Base-by-base conservation (phyloP, 192 early-diverging fungal species). In the Coemansia sp. region DNA sequence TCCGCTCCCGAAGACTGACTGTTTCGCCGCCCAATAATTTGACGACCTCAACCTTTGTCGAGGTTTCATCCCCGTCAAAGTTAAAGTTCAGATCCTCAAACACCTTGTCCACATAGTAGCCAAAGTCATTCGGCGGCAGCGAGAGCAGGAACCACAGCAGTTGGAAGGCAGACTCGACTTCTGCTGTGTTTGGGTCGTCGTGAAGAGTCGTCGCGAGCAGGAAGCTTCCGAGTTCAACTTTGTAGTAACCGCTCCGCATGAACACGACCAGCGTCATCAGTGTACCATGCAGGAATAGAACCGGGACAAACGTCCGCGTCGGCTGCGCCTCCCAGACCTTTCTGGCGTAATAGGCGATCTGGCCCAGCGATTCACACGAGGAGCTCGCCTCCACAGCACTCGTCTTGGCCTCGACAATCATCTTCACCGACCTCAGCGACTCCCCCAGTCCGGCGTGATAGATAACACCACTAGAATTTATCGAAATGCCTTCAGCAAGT, bases 261-360 rank as follows among this genome's bases (percentile, higher is more conserved):
- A 69, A 61, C 19, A 64, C 25, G 10, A 63, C 14, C 12, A 69
- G 32, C 1, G 11, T 14, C 10, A 47, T 11, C 3, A 51, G 13
- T 9, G 3, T 3, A 17, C 50, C 48, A 20, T 64, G 53, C 9
- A 61, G 33, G 7, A 52, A 25, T 0, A 64, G 21, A 5, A 52
- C 27, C 1, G 47, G 53, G 1, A 38, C 54, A 46, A 42, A 64
- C 1, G 30, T 40, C 1, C 54, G 47, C 1, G 46, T 51, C 1
- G 44, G 43, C 30, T 64, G 62, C 9, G 11, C 16, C 32, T 32
- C 10, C 52, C 51, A 51, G 17, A 59, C 14, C 1, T 10, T 7
- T 10, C 18, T 8, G 6, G 43, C 54, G 11, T 62, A 70, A 17
- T 62, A 37, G 13, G 38, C 67, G 31, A 70, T 22, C 40, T 44